A percentile compares a stretch with the other conserved stretches of the same genome.
phyloP scores from a whole-genome alignment of 139 green algal species.

The Picochlorum sp. region DNA sequence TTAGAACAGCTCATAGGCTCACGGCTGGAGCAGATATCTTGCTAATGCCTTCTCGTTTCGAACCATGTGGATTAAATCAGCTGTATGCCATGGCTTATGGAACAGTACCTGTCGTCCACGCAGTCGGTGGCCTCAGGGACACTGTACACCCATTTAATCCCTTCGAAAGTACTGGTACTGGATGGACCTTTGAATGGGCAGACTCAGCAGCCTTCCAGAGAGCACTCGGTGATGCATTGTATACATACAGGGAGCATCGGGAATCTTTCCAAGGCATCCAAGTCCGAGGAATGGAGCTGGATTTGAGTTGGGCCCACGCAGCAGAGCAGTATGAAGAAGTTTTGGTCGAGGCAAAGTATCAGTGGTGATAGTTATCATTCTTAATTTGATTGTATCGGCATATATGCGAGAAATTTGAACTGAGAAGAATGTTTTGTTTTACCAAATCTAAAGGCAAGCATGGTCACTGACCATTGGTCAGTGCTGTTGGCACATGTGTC shows the following conservation, averaged over 20 bases:
- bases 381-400: not conserved
- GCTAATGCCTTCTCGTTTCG: constrained; percentile 62
- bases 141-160: constrained; percentile 75
- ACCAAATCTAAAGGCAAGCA: too few relatives aligned
- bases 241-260: constrained; percentile 58
- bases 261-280: constrained; percentile 49
- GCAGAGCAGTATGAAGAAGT: constrained; percentile 87
- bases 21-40: constrained; percentile 60
- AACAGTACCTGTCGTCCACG: constrained; percentile 78
- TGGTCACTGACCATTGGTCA: too few relatives aligned
- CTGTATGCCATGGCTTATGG: constrained; percentile 96
- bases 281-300: constrained; percentile 55
- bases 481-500: too few relatives aligned
- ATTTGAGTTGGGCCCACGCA: constrained; percentile 81
- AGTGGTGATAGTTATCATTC: constrained; percentile 42
- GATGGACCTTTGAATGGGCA: constrained; percentile 66
- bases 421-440: too few relatives aligned
- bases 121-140: constrained; percentile 72
- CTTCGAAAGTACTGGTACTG: constrained; percentile 64
- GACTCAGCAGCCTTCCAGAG: constrained; percentile 52
- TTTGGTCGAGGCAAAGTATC: constrained; percentile 81
- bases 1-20: constrained; percentile 84
- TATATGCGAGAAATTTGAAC: not conserved
- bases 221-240: constrained; percentile 52
- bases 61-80: constrained; percentile 73